phyloP scores from a whole-genome alignment of 2,329 filamentous ascomycete species.

The Rutstroemia sp. region DNA sequence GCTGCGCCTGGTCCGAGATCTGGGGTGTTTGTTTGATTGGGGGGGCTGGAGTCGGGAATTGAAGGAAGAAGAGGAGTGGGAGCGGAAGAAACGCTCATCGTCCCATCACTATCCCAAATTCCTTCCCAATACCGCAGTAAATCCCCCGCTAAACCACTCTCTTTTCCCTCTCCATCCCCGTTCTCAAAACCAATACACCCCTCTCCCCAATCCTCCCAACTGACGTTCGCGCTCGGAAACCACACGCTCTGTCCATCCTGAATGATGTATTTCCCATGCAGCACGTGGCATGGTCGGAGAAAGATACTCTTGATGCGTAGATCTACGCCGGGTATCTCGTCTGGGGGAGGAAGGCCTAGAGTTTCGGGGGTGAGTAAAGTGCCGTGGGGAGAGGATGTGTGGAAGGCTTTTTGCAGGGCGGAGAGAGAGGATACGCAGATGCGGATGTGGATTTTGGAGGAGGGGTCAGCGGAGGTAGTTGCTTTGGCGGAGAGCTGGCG shows the following conservation, averaged over 20 bases:
- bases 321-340: constrained; percentile 51
- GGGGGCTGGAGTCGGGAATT: neutral
- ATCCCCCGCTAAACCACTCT: constrained; percentile 42
- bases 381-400: constrained; percentile 54
- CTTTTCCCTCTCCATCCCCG: neutral
- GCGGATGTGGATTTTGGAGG: constrained; percentile 38
- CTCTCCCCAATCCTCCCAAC: constrained; percentile 85
- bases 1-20: constrained; percentile 40
- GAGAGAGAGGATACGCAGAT: constrained; percentile 73
- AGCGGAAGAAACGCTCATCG: neutral
- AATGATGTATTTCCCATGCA: constrained; percentile 79
- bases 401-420: constrained; percentile 66
- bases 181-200: constrained; percentile 63
- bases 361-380: constrained; percentile 38
- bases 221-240: constrained; percentile 76
- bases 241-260: constrained; percentile 60
- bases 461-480: constrained; percentile 11
- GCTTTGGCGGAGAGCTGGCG: constrained; percentile 47
- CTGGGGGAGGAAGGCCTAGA: constrained; percentile 53
- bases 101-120: constrained; percentile 3
- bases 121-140: neutral
- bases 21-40: neutral
- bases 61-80: neutral
- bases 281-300: constrained; percentile 73
- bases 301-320: constrained; percentile 71